Conservation (phyloP, 208 protist genomes). For the Strigomonas galati region DNA sequence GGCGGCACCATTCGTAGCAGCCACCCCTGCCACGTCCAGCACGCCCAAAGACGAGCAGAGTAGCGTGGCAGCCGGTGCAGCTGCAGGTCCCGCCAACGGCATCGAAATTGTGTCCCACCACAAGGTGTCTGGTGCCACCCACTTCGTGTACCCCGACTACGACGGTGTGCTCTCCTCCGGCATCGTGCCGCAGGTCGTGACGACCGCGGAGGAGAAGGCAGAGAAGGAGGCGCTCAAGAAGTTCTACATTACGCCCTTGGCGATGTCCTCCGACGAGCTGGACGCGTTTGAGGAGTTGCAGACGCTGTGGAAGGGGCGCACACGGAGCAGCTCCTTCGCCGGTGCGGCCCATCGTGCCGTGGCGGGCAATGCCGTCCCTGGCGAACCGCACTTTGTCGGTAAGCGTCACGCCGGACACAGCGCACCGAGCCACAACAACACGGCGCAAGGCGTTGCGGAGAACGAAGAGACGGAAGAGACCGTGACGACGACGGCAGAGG, state of each 20-base stretch:
- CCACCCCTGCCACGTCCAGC: too few relatives aligned
- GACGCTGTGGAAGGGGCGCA: slow-evolving; percentile 61
- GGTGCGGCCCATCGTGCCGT: slow-evolving; percentile 48
- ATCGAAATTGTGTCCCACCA: slow-evolving; percentile 85
- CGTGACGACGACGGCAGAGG: background rate
- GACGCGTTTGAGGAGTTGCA: slow-evolving; percentile 83
- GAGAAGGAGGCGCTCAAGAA: slow-evolving; percentile 34
- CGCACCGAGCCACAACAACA: background rate
- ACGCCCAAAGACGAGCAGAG: background rate
- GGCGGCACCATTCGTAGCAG: background rate
- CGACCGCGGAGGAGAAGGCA: slow-evolving; percentile 58
- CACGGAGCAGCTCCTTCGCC: slow-evolving; percentile 52
- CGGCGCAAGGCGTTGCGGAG: background rate
- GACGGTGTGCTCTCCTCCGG: slow-evolving; percentile 84
- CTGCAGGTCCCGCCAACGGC: slow-evolving; percentile 20
- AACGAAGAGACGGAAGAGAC: slow-evolving; percentile 18
- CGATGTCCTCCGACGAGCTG: slow-evolving; percentile 67
- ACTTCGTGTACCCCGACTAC: slow-evolving; percentile 83
- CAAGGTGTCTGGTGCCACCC: slow-evolving; percentile 59
- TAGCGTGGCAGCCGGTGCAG: background rate
- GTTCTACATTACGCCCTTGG: slow-evolving; percentile 54
- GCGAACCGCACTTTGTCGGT: background rate
- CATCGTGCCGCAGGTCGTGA: slow-evolving; percentile 68
- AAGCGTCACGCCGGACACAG: slow-evolving; percentile 10
- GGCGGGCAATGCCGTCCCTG: slow-evolving; percentile 14